These are phyloP conservation scores for Gillenia trifoliata DNA, from an alignment of 306 rosid species.

Conservation along the genomic window DNA sequence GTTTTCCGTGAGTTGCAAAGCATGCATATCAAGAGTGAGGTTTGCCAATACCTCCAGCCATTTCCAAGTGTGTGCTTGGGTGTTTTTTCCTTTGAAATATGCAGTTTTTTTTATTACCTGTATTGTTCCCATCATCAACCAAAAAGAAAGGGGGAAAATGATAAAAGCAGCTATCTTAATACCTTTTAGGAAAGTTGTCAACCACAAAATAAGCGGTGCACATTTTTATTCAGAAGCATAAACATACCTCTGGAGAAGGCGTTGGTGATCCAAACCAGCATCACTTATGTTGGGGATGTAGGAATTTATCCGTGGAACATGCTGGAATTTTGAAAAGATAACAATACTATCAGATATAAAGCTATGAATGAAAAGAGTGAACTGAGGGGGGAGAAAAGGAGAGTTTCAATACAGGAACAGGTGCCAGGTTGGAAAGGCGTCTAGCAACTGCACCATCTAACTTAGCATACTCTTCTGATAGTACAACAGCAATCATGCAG, in stretches of 20 bases:
- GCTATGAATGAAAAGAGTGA: conserved; percentile 8
- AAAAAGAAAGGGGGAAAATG: neutral
- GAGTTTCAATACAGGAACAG: conserved; percentile 49
- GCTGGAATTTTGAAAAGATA: conserved; percentile 47
- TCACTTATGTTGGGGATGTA: conserved; percentile 63
- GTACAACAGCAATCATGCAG: conserved; percentile 65
- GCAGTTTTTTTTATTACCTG: neutral
- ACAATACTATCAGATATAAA: conserved; percentile 9
- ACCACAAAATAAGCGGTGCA: neutral
- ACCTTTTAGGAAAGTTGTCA: neutral
- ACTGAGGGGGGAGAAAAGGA: neutral
- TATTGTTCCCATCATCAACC: neutral
- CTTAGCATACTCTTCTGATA: conserved; percentile 79
- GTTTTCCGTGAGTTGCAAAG: neutral
- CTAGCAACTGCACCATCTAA: conserved; percentile 58
- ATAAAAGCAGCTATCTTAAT: neutral
- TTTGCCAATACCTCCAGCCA: neutral
- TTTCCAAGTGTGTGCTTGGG: neutral
- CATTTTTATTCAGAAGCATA: conserved; percentile 12
- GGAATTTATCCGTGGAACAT: conserved; percentile 78
- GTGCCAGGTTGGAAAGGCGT: conserved; percentile 66
- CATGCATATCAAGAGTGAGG: neutral
- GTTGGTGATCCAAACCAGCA: conserved; percentile 82
- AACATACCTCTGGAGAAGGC: conserved; percentile 74
- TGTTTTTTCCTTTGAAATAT: neutral